Base-by-base conservation (phyloP, 108 stramenopile genomes). In the Cylindrotheca closterium region DNA sequence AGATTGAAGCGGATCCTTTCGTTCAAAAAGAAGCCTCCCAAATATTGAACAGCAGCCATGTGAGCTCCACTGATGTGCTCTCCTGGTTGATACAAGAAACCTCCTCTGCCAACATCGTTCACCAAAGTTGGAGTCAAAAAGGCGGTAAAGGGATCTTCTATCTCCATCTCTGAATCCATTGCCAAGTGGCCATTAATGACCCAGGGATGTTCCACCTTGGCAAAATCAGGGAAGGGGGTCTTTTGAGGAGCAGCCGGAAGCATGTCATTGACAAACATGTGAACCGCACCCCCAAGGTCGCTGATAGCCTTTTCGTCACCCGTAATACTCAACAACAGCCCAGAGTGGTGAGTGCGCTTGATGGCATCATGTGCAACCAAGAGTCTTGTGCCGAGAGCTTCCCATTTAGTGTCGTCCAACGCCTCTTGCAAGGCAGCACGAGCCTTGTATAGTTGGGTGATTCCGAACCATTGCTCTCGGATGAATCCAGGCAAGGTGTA, bases 71-170 rank as follows among this genome's bases (percentile, higher is more conserved):
- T 60, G 23, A 95, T 78, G 31, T 51, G 54, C 24, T 94, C 94
- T 1, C 84, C 87, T 1, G 63, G 63, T 30, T 84, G 66, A 60
- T 78, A 96, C 22, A 97, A 51, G 0, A 66, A 65, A 17, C 93
- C 96, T 22, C 94, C 95, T 71, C 86, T 79, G n/a, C 77, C 93
- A 51, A 93, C 86, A 64, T 91, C 89, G 27, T 81, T 81, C 3
- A 96, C 92, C 62, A 84, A 82, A 3, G 97, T 95, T 12, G 94
- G 80, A 4, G 90, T 82, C 22, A 82, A 77, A 60, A 95, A 90
- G 37, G 80, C 95, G 69, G 86, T 84, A 56, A 87, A 60, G 24
- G 54, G 47, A 17, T 75, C 34, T 8, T 82, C 77, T 32, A 63
- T 47, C 3, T 51, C 34, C 10, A 68, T 18, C 10, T 58, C 55